Base-by-base conservation (phyloP, 352 stramenopile genomes). In the Phytophthora litchii region DNA sequence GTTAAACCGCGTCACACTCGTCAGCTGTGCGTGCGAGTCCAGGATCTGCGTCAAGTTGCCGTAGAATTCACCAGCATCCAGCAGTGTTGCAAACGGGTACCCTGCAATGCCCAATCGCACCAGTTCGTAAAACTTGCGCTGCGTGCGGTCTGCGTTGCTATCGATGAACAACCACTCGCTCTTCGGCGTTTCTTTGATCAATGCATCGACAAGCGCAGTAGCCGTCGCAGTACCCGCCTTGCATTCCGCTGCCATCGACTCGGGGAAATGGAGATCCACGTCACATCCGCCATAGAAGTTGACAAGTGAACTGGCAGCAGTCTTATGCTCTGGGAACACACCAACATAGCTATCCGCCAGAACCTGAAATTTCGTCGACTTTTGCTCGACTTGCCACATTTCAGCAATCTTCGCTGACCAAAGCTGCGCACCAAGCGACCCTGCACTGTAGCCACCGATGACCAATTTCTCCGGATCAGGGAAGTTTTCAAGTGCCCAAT, bases 401-500 rank as follows among this genome's bases (percentile, higher is more conserved):
- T 83, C 56, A 11, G 70, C 70, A 7, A 83, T 63, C 17, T 63
- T 38, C 17, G 40, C 52, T n/a, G 62, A 74, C 42, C 74, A 69
- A 17, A 72, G 42, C 49, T 88, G 80, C 3, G 74, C 64, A 1
- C 42, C 77, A 1, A 90, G 54, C 16, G 77, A 72, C 0, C 80
- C 80, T 8, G 80, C 78, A 29, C 78, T 90, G 21, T 67, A 73
- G 12, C 80, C 80, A 1, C 53, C 66, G 12, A 90, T 25, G 12
- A 82, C 66, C 1, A 90, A 38, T 9, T 86, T 56, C 32, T 83
- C 61, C 6, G 78, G 73, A 10, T 73, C 38, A 0, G 78, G 78
- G 42, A 72, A 90, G 74, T 90, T 90, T 21, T 65, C 66, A 0
- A 63, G 21, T 0, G 76, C 69, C 80, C 80, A 90, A 17, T 79